These are phyloP conservation scores for Zymoseptoria pseudotritici DNA, from an alignment of 2,329 filamentous ascomycete species.

Conservation along the genomic window DNA sequence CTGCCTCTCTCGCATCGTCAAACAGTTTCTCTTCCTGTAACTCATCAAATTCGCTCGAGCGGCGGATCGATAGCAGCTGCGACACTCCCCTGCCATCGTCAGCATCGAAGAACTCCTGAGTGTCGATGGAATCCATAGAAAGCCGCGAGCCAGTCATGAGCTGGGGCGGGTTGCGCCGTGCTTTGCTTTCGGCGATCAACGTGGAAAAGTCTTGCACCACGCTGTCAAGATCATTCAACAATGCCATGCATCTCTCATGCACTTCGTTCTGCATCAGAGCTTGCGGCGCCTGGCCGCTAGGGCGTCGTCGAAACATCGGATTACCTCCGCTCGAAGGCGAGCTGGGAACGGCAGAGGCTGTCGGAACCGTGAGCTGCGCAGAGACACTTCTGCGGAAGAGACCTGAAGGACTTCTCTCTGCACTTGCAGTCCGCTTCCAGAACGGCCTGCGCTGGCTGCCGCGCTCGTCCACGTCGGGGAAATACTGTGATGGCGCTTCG, in stretches of 20 bases:
- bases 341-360: constrained; percentile 19
- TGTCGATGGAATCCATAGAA: constrained; percentile 75
- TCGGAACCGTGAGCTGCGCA: constrained; percentile 45
- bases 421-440: constrained; percentile 81
- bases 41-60: constrained; percentile 62
- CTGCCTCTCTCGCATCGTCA: constrained; percentile 42
- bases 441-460: constrained; percentile 62
- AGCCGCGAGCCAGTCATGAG: constrained; percentile 41
- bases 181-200: constrained; percentile 71
- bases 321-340: constrained; percentile 31
- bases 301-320: constrained; percentile 13
- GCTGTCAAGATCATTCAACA: constrained; percentile 77
- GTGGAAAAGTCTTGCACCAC: constrained; percentile 76
- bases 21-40: constrained; percentile 48
- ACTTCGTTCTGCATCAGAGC: constrained; percentile 42
- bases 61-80: constrained; percentile 68
- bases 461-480: constrained; percentile 25
- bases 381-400: constrained; percentile 45
- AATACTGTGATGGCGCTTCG: constrained; percentile 39
- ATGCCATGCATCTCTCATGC: constrained; percentile 72
- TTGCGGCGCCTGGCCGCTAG: constrained; percentile 14
- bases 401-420: constrained; percentile 33
- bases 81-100: constrained; percentile 52
- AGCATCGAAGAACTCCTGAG: constrained; percentile 93
- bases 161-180: constrained; percentile 54